These are phyloP conservation scores for Colletotrichum horii DNA, from an alignment of 2,329 filamentous ascomycete species.

Conservation along the genomic window DNA sequence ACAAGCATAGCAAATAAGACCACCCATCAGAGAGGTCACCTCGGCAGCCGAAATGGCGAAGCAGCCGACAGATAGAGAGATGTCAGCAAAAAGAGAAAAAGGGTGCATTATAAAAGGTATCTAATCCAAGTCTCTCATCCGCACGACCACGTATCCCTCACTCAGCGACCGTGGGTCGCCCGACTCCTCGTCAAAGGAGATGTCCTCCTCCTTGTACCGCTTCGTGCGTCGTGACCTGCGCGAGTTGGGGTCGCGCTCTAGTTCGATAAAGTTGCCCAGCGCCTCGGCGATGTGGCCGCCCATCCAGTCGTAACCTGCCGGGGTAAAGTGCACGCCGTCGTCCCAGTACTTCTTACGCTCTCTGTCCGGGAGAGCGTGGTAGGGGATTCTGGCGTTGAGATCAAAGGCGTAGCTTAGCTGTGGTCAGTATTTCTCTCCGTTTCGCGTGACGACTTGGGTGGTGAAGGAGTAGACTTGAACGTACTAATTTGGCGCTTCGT, in stretches of 20 bases:
- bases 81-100: neutral
- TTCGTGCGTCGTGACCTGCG: slow-evolving; percentile 31
- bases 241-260: slow-evolving; percentile 11
- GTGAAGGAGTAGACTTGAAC: slow-evolving; percentile 30
- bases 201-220: slow-evolving; percentile 40
- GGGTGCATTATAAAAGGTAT: slow-evolving; percentile 19
- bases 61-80: neutral
- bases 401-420: slow-evolving; percentile 59
- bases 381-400: slow-evolving; percentile 59
- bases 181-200: slow-evolving; percentile 53
- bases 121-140: slow-evolving; percentile 57
- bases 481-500: slow-evolving; percentile 57
- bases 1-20: slow-evolving; percentile 15
- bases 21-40: neutral
- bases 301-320: slow-evolving; percentile 66
- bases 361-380: slow-evolving; percentile 49
- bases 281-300: slow-evolving; percentile 60
- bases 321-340: slow-evolving; percentile 64
- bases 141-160: slow-evolving; percentile 60
- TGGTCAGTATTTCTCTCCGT: neutral
- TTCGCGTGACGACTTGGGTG: neutral
- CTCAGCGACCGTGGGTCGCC: slow-evolving; percentile 51
- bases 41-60: neutral
- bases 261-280: slow-evolving; percentile 48
- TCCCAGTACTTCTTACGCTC: slow-evolving; percentile 61